These are phyloP conservation scores for Eutrema salsugineum DNA, from an alignment of 441 rosid species.

Conservation along the genomic window DNA sequence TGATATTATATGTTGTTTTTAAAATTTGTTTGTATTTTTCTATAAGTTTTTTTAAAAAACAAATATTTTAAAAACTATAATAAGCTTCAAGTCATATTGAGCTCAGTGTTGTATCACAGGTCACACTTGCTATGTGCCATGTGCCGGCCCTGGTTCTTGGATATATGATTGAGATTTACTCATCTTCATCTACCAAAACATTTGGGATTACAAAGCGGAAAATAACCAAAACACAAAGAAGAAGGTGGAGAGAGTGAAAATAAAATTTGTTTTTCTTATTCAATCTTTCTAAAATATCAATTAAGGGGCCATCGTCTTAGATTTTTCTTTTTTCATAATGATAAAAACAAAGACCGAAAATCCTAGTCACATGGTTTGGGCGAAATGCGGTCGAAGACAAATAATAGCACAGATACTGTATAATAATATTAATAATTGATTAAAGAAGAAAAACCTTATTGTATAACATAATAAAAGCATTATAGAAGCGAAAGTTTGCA, in stretches of 20 bases:
- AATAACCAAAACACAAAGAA: background rate
- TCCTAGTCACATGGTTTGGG: slow-evolving; percentile 22
- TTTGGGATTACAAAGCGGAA: background rate
- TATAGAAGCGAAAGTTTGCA: slow-evolving; percentile 21
- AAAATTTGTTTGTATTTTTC: too few relatives aligned
- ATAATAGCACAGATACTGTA: background rate
- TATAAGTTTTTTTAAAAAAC: too few relatives aligned
- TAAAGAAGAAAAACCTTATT: background rate
- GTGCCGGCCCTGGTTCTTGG: too few relatives aligned
- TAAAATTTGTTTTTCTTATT: background rate
- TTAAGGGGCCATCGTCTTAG: background rate
- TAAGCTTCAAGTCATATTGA: too few relatives aligned
- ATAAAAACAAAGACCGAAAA: slow-evolving; percentile 14
- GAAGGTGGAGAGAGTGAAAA: background rate
- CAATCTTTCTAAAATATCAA: background rate
- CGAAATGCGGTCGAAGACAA: slow-evolving; percentile 21
- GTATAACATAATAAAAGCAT: background rate
- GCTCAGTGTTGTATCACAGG: too few relatives aligned
- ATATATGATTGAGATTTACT: background rate
- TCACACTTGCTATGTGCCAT: too few relatives aligned
- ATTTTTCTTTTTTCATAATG: background rate
- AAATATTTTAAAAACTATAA: too few relatives aligned
- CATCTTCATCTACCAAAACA: background rate
- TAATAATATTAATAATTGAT: background rate
- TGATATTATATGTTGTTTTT: too few relatives aligned